Evolutionary conservation across 805 yeast genomes (phyloP).

Genomic region (Suhomyces sp.): DNA sequence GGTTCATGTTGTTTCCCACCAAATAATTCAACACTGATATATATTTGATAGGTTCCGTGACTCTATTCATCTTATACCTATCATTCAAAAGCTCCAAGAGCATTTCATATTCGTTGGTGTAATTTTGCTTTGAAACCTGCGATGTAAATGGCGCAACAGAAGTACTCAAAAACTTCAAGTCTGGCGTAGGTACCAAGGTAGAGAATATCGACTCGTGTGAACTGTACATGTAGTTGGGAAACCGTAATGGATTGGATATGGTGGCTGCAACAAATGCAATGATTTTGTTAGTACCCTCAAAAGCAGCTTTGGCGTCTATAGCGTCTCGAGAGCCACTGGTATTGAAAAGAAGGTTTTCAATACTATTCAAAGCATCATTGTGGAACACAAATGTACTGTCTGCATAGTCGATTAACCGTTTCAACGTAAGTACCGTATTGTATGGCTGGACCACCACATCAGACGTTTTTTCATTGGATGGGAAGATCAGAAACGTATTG

Average conservation of each 20-base stretch:
- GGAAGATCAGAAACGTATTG: slow-evolving; percentile 86
- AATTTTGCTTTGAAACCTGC: slow-evolving; percentile 50
- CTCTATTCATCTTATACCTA: slow-evolving; percentile 68
- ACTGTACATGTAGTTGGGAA: slow-evolving; percentile 89
- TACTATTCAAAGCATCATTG: slow-evolving; percentile 75
- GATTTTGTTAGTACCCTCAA: slow-evolving; percentile 77
- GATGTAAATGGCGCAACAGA: slow-evolving; percentile 43
- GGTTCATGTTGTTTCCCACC: slow-evolving; percentile 64
- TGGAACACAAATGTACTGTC: slow-evolving; percentile 90
- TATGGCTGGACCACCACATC: slow-evolving; percentile 99
- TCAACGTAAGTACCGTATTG: slow-evolving; percentile 79
- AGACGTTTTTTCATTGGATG: slow-evolving; percentile 70
- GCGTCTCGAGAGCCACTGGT: slow-evolving; percentile 6
- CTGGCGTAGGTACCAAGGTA: slow-evolving; percentile 82
- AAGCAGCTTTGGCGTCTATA: slow-evolving; percentile 52
- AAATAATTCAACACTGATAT: slow-evolving; percentile 67
- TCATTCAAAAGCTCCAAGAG: slow-evolving; percentile 78
- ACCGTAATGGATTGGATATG: slow-evolving; percentile 82
- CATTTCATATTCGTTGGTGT: slow-evolving; percentile 81
- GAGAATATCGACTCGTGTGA: slow-evolving; percentile 80
- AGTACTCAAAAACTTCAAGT: slow-evolving; percentile 60
- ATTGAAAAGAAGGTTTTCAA: slow-evolving; percentile 50
- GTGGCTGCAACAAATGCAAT: slow-evolving; percentile 84
- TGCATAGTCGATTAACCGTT: slow-evolving; percentile 77
- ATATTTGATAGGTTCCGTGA: slow-evolving; percentile 45